phyloP scores from a whole-genome alignment of 2,329 filamentous ascomycete species.

The Dothideomycetes sp. region DNA sequence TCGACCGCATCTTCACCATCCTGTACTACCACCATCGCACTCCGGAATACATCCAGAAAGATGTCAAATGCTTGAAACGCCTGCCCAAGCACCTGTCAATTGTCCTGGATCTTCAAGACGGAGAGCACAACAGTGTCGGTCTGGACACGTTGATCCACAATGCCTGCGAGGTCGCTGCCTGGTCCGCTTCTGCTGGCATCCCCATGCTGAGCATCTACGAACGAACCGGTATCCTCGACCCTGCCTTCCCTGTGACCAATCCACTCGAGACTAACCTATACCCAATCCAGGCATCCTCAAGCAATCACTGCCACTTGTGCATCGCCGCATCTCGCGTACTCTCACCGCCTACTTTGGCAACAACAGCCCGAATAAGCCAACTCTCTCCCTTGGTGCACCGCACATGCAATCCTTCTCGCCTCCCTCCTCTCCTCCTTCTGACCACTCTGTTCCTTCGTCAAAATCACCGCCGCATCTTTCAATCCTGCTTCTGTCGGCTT shows the following conservation, averaged over 20 bases:
- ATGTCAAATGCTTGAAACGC: constrained; percentile 65
- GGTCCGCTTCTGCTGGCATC: constrained; percentile 86
- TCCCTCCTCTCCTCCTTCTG: constrained; percentile 34
- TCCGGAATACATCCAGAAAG: constrained; percentile 81
- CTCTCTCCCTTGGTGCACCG: constrained; percentile 63
- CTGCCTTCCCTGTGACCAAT: constrained; percentile 6
- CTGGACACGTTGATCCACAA: constrained; percentile 81
- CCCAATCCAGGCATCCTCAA: constrained; percentile 65
- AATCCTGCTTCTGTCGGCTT: constrained; percentile 72
- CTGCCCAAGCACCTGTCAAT: constrained; percentile 82
- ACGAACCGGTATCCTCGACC: constrained; percentile 59
- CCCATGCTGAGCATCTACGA: constrained; percentile 86
- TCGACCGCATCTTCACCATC: constrained; percentile 69
- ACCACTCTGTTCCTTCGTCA: constrained; percentile 18
- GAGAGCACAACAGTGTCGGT: constrained; percentile 59
- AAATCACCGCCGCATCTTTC: constrained; percentile 37
- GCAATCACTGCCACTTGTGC: constrained; percentile 74
- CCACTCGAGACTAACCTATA: constrained; percentile 6
- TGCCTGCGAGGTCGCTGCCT: constrained; percentile 82
- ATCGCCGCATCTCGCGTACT: constrained; percentile 68
- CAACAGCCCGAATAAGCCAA: constrained; percentile 49
- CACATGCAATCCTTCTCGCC: constrained; percentile 54
- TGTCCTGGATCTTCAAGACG: constrained; percentile 65
- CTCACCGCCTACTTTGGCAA: constrained; percentile 81
- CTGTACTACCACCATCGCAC: constrained; percentile 94